A percentile compares a stretch with the other conserved stretches of the same genome.
Evolutionary conservation across 2,329 filamentous ascomycete genomes (phyloP).

Genomic region (Verticillium alfalfae): DNA sequence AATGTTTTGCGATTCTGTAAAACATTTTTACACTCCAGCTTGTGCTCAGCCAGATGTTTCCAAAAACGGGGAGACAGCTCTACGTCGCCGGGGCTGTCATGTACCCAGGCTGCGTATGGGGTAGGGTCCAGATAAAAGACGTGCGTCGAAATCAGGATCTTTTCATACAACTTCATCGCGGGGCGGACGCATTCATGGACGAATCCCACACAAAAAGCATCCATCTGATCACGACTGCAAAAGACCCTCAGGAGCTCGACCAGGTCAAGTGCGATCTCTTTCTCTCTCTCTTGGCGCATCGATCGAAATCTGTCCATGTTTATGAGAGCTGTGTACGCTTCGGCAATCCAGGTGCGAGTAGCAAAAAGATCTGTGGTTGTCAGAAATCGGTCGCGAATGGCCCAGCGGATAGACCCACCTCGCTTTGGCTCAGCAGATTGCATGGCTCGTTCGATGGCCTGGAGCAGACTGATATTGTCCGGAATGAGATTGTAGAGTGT

Average conservation of each 20-base stretch:
- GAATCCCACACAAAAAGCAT: slow-evolving; percentile 15
- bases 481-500: slow-evolving; percentile 20
- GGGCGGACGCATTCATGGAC: slow-evolving; percentile 23
- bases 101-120: slow-evolving; percentile 18
- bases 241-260: slow-evolving; percentile 20
- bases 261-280: slow-evolving; percentile 21
- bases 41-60: slow-evolving; percentile 17
- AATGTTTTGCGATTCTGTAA: slow-evolving; percentile 29
- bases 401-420: slow-evolving; percentile 17
- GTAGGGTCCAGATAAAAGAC: slow-evolving; percentile 30
- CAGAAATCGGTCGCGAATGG: not conserved
- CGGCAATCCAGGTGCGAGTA: slow-evolving; percentile 29
- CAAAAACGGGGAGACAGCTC: slow-evolving; percentile 22
- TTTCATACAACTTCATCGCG: slow-evolving; percentile 30
- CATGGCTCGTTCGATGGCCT: slow-evolving; percentile 26
- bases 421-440: slow-evolving; percentile 28
- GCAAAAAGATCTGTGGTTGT: slow-evolving; percentile 24
- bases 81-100: slow-evolving; percentile 11
- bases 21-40: slow-evolving; percentile 27
- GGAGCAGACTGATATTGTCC: slow-evolving; percentile 18
- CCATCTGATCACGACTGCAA: slow-evolving; percentile 16
- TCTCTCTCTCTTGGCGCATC: slow-evolving; percentile 15
- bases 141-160: slow-evolving; percentile 29
- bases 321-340: slow-evolving; percentile 28
- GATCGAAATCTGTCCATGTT: slow-evolving; percentile 20